Percentiles rank a stretch among this genome's conserved stretches.
These are phyloP conservation scores for Tubosaeta sp. DNA, from an alignment of 768 basidiomycete species.

Conservation along the genomic window DNA sequence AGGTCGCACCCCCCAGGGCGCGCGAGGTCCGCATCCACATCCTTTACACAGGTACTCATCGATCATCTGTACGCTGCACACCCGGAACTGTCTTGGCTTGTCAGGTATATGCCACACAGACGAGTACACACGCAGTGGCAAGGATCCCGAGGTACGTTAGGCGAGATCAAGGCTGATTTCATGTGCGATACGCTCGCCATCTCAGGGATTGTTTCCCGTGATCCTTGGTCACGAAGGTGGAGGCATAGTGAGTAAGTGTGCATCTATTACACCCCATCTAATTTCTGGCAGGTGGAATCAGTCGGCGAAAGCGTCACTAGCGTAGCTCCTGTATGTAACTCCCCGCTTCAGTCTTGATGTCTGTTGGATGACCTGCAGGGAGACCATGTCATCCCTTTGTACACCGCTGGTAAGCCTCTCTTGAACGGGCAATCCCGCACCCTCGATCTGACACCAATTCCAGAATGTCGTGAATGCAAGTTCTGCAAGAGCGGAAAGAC, in stretches of 20 bases:
- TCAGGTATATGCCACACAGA: constrained; percentile 96
- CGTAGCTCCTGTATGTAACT: constrained; percentile 48
- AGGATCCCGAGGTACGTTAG: constrained; percentile 79
- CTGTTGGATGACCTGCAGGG: constrained; percentile 41
- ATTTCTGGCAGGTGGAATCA: constrained; percentile 78
- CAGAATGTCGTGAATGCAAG: constrained; percentile 94
- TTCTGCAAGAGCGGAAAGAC: constrained; percentile 99
- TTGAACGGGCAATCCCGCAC: neutral
- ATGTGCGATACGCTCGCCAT: constrained; percentile 5
- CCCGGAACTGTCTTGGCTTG: neutral
- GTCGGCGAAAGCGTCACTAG: constrained; percentile 92
- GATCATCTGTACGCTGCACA: constrained; percentile 2
- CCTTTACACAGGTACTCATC: constrained; percentile 72
- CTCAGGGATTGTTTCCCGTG: constrained; percentile 81
- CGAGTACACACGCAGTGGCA: constrained; percentile 93
- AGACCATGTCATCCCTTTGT: constrained; percentile 96
- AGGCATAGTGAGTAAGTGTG: constrained; percentile 58
- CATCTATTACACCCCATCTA: neutral
- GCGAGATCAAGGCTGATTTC: constrained; percentile 1
- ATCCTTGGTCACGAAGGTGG: constrained; percentile 96
- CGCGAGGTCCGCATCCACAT: constrained; percentile 94
- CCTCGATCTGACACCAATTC: constrained; percentile 3
- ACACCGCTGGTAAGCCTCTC: constrained; percentile 74
- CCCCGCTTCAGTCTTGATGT: neutral
- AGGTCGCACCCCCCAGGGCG: constrained; percentile 86